Base-by-base conservation (phyloP, 805 yeast genomes). In the Nakazawaea holstii region DNA sequence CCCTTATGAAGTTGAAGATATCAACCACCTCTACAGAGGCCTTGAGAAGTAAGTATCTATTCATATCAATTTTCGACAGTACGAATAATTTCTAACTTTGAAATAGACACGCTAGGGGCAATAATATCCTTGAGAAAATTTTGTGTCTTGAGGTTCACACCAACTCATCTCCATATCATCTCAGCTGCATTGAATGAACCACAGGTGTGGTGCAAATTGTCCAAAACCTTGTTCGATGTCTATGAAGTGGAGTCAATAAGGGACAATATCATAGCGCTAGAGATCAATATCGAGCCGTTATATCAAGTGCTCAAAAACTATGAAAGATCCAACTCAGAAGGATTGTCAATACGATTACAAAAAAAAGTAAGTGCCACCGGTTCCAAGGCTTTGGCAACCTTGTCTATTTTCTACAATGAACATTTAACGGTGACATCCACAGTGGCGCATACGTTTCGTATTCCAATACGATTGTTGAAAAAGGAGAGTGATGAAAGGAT, bases 401-500 rank as follows among this genome's bases (percentile, higher is more conserved):
- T 85, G 46, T 79, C 81, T 0, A 54, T 85, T 13, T 72, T 70
- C 53, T 82, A 80, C 56, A 71, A 77, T 15, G 81, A 79, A 51
- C 65, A 61, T 55, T 67, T 61, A 32, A 59, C 61, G 43, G 60
- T 62, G 45, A 54, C 73, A 8, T 72, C 74, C 24, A 65, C 77
- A 2, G 72, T 87, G 14, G 74, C 76, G 51, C 89, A 84, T 56
- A 74, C 86, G 7, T 80, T 82, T 55, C 79, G 80, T 43, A 76
- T 91, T 15, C 92, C 95, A 0, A 87, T 87, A 1, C 69, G 81
- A 53, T 67, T 87, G 37, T 57, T 86, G 48, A 75, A 80, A 49
- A 71, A 69, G 52, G 75, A 72, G 13, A 79, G 76, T 50, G 82
- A 79, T 48, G 72, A 72, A 11, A 58, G 72, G 42, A 67, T 79